phyloP scores from a whole-genome alignment of 306 rosid species.

The Casuarina equisetifolia region DNA sequence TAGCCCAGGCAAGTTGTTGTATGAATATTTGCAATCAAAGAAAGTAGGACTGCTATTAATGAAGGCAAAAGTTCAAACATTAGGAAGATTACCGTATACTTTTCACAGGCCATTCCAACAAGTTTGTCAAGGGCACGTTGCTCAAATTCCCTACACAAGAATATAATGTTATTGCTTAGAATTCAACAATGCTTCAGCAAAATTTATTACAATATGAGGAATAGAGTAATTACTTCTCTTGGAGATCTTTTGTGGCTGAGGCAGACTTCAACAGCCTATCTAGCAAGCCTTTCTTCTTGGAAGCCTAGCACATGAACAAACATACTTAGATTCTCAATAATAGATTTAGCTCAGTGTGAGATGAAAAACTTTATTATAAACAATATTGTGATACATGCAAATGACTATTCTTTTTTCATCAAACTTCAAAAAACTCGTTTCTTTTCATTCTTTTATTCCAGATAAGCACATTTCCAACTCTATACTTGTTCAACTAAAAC shows the following conservation, averaged over 20 bases:
- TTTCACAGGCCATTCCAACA: constrained; percentile 71
- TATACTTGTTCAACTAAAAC: neutral
- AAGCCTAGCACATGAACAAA: constrained; percentile 52
- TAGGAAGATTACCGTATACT: constrained; percentile 71
- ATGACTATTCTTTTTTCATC: neutral
- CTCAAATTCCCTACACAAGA: constrained; percentile 79
- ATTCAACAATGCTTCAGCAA: constrained; percentile 15
- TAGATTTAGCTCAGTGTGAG: constrained; percentile 14
- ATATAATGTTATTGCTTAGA: constrained; percentile 24
- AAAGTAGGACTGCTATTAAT: constrained; percentile 3
- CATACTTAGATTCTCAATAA: constrained; percentile 13
- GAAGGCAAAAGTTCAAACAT: constrained; percentile 22
- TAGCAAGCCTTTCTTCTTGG: constrained; percentile 65
- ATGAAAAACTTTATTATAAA: constrained; percentile 4
- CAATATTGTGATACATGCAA: neutral
- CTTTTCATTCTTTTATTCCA: neutral
- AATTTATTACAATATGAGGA: constrained; percentile 30
- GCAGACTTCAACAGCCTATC: constrained; percentile 62
- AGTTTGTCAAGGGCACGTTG: constrained; percentile 79
- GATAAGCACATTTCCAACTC: neutral
- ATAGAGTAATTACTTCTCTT: constrained; percentile 58
- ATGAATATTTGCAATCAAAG: constrained; percentile 3
- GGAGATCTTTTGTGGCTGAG: constrained; percentile 55
- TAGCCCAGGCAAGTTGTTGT: neutral
- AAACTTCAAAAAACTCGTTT: neutral